Evolutionary conservation across 2,329 filamentous ascomycete species (phyloP).

Genomic region (Aspergillus terreus): DNA sequence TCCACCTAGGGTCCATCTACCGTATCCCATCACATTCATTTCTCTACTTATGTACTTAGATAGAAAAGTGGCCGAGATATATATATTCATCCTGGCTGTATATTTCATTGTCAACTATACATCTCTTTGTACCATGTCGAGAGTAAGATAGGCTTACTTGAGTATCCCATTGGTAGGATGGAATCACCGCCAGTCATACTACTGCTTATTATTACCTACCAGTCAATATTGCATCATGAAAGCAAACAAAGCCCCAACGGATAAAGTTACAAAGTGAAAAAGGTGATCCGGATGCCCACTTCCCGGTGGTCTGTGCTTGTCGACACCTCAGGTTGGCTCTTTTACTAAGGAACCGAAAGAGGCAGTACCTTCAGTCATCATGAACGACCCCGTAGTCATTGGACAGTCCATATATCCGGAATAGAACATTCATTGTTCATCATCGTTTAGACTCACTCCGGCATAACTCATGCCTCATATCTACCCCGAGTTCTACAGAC

Average conservation of each 20-base stretch:
- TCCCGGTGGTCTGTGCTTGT: slow-evolving; percentile 6
- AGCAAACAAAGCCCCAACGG: too few species aligned
- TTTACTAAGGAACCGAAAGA: too few species aligned
- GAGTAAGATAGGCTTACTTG: too few species aligned
- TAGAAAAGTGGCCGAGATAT: not conserved
- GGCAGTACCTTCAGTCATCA: too few species aligned
- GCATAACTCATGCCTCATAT: too few species aligned
- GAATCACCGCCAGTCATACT: not conserved
- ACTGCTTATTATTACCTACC: not conserved
- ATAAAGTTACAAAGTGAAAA: not conserved
- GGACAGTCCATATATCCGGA: too few species aligned
- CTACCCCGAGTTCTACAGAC: not conserved
- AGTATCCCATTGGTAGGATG: too few species aligned
- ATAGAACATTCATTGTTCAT: not conserved
- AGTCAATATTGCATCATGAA: too few species aligned
- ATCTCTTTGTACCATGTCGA: too few species aligned
- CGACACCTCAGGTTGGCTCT: not conserved
- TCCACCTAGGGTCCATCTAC: too few species aligned
- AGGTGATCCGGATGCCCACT: slow-evolving; percentile 8
- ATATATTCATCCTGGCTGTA: not conserved
- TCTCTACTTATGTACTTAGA: not conserved
- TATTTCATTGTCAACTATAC: too few species aligned
- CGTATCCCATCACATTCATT: not conserved
- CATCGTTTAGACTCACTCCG: not conserved
- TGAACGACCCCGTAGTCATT: not conserved